Conservation (phyloP, 192 early-diverging fungal genomes). For the Spizellomyces sp. region DNA sequence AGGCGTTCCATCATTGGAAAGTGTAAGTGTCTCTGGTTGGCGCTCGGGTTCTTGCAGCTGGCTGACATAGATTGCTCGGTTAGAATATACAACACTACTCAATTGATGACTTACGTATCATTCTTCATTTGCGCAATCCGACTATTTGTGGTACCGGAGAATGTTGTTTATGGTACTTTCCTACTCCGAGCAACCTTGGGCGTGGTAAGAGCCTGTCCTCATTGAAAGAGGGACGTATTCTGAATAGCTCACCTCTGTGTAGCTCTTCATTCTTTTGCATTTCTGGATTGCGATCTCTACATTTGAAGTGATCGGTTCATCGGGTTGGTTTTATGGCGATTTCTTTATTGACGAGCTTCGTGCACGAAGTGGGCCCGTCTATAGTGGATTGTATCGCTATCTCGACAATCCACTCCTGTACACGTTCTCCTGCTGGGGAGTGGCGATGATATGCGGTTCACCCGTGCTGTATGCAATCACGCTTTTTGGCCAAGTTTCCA, state of each 20-base stretch:
- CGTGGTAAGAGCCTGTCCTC: slow-evolving; percentile 41
- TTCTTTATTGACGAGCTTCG: slow-evolving; percentile 83
- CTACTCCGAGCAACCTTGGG: slow-evolving; percentile 86
- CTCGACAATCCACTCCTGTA: slow-evolving; percentile 94
- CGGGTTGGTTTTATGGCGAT: slow-evolving; percentile 99
- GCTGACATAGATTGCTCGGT: not conserved
- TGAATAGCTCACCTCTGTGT: not conserved
- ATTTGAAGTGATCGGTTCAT: slow-evolving; percentile 91
- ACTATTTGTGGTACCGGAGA: slow-evolving; percentile 74
- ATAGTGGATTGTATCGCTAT: slow-evolving; percentile 93
- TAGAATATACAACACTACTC: slow-evolving; percentile 87
- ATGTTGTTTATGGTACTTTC: slow-evolving; percentile 68
- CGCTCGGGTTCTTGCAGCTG: not conserved
- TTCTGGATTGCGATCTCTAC: slow-evolving; percentile 90
- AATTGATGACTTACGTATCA: slow-evolving; percentile 89
- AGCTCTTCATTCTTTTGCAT: slow-evolving; percentile 82
- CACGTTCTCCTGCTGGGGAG: slow-evolving; percentile 93
- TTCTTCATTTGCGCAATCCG: slow-evolving; percentile 82
- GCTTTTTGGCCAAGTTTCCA: slow-evolving; percentile 79
- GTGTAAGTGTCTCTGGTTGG: slow-evolving; percentile 46
- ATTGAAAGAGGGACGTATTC: not conserved
- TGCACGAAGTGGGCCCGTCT: slow-evolving; percentile 48
- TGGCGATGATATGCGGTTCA: slow-evolving; percentile 75
- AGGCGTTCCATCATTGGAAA: slow-evolving; percentile 96
- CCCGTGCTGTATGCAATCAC: slow-evolving; percentile 73